phyloP scores from a whole-genome alignment of 1,284 basidiomycete genomes.

The Amylostereum areolatum region DNA sequence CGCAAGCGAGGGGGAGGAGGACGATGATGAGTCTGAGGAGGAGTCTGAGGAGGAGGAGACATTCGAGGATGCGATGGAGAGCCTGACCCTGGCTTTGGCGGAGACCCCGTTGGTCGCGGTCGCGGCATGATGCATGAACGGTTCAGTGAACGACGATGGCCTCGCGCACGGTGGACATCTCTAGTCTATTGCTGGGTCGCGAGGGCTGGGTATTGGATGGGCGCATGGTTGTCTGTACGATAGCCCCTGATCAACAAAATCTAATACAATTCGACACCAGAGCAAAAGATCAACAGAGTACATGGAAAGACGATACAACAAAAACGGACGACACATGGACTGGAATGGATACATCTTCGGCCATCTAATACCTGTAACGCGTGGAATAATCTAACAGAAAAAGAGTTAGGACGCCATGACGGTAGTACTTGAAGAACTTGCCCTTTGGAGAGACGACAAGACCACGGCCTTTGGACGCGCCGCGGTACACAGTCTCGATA shows the following conservation, averaged over 20 bases:
- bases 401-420: constrained; percentile 5
- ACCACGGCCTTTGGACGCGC: constrained; percentile 97
- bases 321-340: too few relatives aligned
- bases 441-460: constrained; percentile 96
- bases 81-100: constrained; percentile 41
- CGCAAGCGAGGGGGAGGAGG: constrained; percentile 34
- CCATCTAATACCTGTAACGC: constrained; percentile 65
- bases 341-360: too few relatives aligned
- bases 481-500: constrained; percentile 96
- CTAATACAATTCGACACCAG: too few relatives aligned
- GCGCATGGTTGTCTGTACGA: too few relatives aligned
- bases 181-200: too few relatives aligned
- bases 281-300: too few relatives aligned
- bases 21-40: constrained; percentile 33
- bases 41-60: constrained; percentile 35
- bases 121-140: constrained; percentile 16
- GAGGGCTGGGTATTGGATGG: too few relatives aligned
- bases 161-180: background rate
- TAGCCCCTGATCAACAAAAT: too few relatives aligned
- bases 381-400: constrained; percentile 73
- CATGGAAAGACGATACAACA: too few relatives aligned
- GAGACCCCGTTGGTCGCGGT: constrained; percentile 19
- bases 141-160: background rate
- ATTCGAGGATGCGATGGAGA: constrained; percentile 64
- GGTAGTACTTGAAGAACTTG: constrained; percentile 26